A percentile compares a stretch with the other conserved stretches of the same genome.
These are phyloP conservation scores for Pythium myriotylum DNA, from an alignment of 352 stramenopile species.

Conservation along the genomic window DNA sequence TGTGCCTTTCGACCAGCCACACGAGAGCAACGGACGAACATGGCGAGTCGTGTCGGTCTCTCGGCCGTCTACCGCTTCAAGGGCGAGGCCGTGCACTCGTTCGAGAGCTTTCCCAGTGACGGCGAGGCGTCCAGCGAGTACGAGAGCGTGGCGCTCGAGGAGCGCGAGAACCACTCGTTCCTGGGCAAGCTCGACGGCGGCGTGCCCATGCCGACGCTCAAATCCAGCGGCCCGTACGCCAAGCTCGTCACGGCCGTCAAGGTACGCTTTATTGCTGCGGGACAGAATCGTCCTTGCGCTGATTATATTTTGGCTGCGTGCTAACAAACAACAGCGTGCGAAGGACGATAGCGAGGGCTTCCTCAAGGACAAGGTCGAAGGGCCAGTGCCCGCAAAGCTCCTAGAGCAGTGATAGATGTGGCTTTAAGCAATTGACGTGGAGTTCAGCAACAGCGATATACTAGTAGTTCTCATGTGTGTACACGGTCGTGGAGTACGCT, in stretches of 20 bases:
- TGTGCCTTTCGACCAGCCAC: not conserved
- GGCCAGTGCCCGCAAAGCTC: conserved; percentile 65
- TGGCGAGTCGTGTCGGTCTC: conserved; percentile 32
- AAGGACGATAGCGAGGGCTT: conserved; percentile 83
- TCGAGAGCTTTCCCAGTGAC: conserved; percentile 62
- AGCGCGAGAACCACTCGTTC: conserved; percentile 68
- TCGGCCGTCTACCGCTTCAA: conserved; percentile 69
- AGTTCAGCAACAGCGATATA: too few relatives aligned
- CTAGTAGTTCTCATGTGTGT: too few relatives aligned
- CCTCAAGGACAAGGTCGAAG: conserved; percentile 82
- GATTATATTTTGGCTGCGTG: too few relatives aligned
- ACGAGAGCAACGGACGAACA: conserved; percentile 41
- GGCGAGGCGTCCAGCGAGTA: conserved; percentile 75
- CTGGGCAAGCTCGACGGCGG: conserved; percentile 68
- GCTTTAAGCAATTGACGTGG: too few relatives aligned
- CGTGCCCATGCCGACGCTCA: conserved; percentile 63
- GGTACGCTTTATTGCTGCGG: conserved; percentile 27
- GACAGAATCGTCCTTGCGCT: too few relatives aligned
- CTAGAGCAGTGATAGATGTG: conserved; percentile 53
- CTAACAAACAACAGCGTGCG: conserved; percentile 40
- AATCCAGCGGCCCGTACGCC: conserved; percentile 65
- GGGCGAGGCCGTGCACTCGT: conserved; percentile 66
- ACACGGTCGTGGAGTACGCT: too few relatives aligned
- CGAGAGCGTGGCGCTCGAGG: conserved; percentile 34
- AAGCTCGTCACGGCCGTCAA: conserved; percentile 76